Conservation (phyloP, 1,284 basidiomycete species). For the Trametes versicolor region DNA sequence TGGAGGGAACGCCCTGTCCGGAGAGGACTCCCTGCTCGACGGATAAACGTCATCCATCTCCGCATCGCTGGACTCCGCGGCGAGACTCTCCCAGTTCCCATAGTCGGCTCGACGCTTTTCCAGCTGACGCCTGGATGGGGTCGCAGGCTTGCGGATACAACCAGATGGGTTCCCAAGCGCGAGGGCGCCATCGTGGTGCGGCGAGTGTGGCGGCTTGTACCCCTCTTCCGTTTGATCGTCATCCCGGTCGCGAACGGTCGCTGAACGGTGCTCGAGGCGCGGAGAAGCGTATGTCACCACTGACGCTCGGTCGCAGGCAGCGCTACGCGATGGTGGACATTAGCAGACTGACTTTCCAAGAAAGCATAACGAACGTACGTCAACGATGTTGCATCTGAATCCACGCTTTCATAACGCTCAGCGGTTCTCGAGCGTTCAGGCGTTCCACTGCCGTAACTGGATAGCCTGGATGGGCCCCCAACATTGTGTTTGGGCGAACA, state of each 20-base stretch:
- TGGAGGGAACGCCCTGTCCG: constrained; percentile 21
- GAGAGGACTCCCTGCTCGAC: constrained; percentile 32
- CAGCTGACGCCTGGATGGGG: constrained; percentile 5
- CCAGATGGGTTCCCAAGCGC: background rate
- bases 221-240: background rate
- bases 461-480: background rate
- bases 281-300: constrained; percentile 20
- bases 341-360: background rate
- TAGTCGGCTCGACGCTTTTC: constrained; percentile 24
- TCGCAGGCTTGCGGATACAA: constrained; percentile 15
- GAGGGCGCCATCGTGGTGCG: background rate
- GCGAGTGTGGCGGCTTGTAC: background rate
- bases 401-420: background rate
- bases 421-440: background rate
- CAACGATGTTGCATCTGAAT: background rate
- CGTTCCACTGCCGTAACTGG: background rate
- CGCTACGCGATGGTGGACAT: background rate
- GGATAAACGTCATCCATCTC: constrained; percentile 23
- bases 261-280: constrained; percentile 2
- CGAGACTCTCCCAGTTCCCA: constrained; percentile 32
- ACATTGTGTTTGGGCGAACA: background rate
- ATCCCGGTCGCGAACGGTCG: background rate
- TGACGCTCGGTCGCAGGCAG: constrained; percentile 7
- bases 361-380: constrained; percentile 9
- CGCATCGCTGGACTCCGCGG: constrained; percentile 29